Percentiles rank a stretch among this genome's conserved stretches.
Evolutionary conservation across 164 flowering plant genomes (phyloP).

Genomic region (Aristolochia fimbriata): DNA sequence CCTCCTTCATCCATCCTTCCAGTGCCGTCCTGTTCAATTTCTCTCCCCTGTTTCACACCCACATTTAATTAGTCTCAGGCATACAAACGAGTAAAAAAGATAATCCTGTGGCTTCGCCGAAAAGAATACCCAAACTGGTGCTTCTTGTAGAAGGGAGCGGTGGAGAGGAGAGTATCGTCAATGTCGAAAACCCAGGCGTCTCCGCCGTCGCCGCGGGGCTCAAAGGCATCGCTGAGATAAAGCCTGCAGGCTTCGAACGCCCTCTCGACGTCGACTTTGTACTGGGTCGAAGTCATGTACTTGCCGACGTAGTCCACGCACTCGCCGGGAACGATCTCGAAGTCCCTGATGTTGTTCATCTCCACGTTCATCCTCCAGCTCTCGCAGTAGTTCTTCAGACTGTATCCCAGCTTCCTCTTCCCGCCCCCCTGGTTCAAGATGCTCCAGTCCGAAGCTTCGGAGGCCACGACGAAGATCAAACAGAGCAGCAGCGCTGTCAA

Average conservation of each 20-base stretch:
- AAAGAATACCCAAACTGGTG: constrained; percentile 56
- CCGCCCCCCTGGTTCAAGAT: constrained; percentile 24
- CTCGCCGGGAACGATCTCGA: constrained; percentile 61
- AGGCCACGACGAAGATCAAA: constrained; percentile 11
- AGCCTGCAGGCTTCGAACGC: constrained; percentile 39
- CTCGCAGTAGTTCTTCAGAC: constrained; percentile 67
- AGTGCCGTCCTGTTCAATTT: constrained; percentile 36
- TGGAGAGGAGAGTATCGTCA: constrained; percentile 62
- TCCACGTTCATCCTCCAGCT: constrained; percentile 79
- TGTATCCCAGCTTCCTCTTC: constrained; percentile 12
- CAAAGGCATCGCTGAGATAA: constrained; percentile 31
- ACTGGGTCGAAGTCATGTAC: constrained; percentile 69
- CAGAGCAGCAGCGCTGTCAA: constrained; percentile 8
- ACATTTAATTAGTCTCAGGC: no score
- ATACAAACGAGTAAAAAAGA: no score
- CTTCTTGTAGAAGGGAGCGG: constrained; percentile 54
- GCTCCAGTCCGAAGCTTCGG: constrained; percentile 41
- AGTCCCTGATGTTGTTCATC: constrained; percentile 56
- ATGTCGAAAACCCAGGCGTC: constrained; percentile 78
- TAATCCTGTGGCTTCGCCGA: no score
- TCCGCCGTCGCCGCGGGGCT: constrained; percentile 30
- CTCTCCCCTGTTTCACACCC: constrained; percentile 33
- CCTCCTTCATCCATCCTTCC: constrained; percentile 48
- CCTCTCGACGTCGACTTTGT: constrained; percentile 40
- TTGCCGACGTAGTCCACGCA: constrained; percentile 47